A percentile compares a stretch with the other conserved stretches of the same genome.
Evolutionary conservation across 805 yeast genomes (phyloP).

Genomic region (Priceomyces fermenticarens): DNA sequence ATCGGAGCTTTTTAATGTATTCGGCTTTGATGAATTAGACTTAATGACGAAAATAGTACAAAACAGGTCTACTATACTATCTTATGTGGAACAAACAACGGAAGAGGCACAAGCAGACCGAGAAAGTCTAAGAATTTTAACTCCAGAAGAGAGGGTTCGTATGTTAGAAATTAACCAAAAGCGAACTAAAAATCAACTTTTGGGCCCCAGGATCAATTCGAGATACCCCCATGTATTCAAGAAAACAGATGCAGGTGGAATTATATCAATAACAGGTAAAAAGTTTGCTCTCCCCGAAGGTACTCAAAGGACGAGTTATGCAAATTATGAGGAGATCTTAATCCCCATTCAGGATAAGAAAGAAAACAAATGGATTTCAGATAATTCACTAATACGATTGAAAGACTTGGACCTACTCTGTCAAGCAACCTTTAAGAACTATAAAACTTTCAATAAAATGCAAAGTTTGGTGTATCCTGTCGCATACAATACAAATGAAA

Average conservation of each 20-base stretch:
- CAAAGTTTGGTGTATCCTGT: slow-evolving; percentile 90
- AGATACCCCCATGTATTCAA: slow-evolving; percentile 87
- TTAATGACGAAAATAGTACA: slow-evolving; percentile 63
- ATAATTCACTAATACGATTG: slow-evolving; percentile 52
- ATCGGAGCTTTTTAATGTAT: slow-evolving; percentile 67
- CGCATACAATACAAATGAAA: slow-evolving; percentile 89
- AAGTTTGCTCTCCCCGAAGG: slow-evolving; percentile 80
- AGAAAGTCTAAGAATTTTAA: slow-evolving; percentile 30
- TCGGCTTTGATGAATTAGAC: slow-evolving; percentile 87
- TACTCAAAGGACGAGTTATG: slow-evolving; percentile 60
- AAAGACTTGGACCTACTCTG: slow-evolving; percentile 72
- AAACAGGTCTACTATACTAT: slow-evolving; percentile 27
- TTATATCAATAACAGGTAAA: slow-evolving; percentile 74
- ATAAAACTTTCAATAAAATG: slow-evolving; percentile 75
- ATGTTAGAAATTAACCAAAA: slow-evolving; percentile 51
- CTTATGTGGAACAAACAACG: slow-evolving; percentile 9
- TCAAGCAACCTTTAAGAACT: slow-evolving; percentile 78
- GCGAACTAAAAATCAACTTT: slow-evolving; percentile 45
- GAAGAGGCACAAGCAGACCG: slow-evolving; percentile 4
- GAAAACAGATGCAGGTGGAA: slow-evolving; percentile 60
- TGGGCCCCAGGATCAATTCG: slow-evolving; percentile 44
- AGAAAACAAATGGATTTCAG: slow-evolving; percentile 39
- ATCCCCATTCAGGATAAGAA: slow-evolving; percentile 71
- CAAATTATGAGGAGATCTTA: slow-evolving; percentile 72
- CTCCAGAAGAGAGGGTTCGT: slow-evolving; percentile 54